Base-by-base conservation (phyloP, 768 basidiomycete species). In the Podaxis sp. region DNA sequence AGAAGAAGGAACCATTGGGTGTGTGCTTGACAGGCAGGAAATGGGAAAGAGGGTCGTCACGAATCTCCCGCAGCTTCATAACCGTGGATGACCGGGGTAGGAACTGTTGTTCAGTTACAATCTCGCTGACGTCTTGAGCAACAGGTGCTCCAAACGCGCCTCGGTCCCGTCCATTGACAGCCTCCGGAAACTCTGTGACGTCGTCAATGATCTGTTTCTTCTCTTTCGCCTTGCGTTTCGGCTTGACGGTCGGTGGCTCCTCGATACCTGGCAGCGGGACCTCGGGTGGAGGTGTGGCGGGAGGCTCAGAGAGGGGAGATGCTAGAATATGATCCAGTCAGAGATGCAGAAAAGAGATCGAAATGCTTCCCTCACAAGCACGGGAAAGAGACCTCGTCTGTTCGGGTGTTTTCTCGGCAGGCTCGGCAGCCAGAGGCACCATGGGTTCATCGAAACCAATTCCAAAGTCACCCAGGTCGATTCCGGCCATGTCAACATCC, bases 201-300 rank as follows among this genome's bases (percentile, higher is more conserved):
- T 84, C 82, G 71, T 98, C 95, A 58, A 96, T 90, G 48, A 95
- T 91, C 65, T 91, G 89, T 73, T 90, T 95, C 80, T 88, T 92
- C 68, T 89, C 87, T 64, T 83, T 86, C 37, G 72, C 64, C 72
- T 87, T 82, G 59, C 61, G 69, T 68, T 62, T 71, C 62, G 32
- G 65, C 54, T 40, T 60, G 68, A 67, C 69, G 61, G 78, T 79
- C 37, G 67, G 53, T 40, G 65, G 63, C 54, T 77, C 79, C 28
- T 76, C 79, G 9, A 62, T 80, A 14, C 81, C 81, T 3, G 78
- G 77, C 3, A 83, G 79, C 40, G 77, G 73, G 5, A 81, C 70
- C 25, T 83, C 82, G 11, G 88, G 87, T 1, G 89, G 90, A 25
- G 93, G 93, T 1, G 93, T 95, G 27, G 79, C 74, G 5, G 92